These are phyloP conservation scores for Endothia cerciana DNA, from an alignment of 2,329 filamentous ascomycete genomes.

Conservation along the genomic window DNA sequence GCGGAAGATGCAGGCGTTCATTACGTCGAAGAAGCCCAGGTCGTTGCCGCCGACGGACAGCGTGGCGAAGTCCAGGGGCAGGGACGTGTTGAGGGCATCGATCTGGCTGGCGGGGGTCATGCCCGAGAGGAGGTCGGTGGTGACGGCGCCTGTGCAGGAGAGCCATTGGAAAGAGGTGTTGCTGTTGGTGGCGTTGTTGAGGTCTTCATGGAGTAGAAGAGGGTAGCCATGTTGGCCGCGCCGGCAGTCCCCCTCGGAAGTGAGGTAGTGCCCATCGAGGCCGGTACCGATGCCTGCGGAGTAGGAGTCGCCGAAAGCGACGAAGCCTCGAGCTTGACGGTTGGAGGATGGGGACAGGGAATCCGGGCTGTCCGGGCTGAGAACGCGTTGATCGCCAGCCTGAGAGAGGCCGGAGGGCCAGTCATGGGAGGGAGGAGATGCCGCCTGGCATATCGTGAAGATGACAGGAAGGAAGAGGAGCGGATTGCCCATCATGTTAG, in stretches of 20 bases:
- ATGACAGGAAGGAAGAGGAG: not conserved
- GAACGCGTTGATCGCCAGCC: conserved; percentile 14
- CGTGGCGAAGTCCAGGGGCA: conserved; percentile 47
- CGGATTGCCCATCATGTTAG: not conserved
- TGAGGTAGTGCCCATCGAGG: conserved; percentile 41
- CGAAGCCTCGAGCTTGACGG: conserved; percentile 39
- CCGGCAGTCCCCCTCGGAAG: conserved; percentile 42
- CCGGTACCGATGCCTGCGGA: conserved; percentile 53
- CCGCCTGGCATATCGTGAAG: conserved; percentile 1
- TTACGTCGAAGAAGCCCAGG: conserved; percentile 53
- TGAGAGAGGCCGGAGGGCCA: not conserved
- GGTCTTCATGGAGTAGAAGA: conserved; percentile 44
- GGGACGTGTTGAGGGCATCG: conserved; percentile 44
- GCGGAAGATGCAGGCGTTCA: conserved; percentile 54
- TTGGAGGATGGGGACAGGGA: not conserved
- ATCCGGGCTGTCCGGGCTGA: conserved; percentile 3
- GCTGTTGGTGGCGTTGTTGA: conserved; percentile 36
- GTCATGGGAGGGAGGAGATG: not conserved
- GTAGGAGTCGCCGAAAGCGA: conserved; percentile 52
- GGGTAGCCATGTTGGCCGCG: conserved; percentile 48
- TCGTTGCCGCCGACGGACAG: conserved; percentile 55
- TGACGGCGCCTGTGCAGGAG: conserved; percentile 51
- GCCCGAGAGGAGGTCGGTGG: conserved; percentile 44
- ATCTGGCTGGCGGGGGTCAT: conserved; percentile 43
- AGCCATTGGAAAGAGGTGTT: conserved; percentile 47